These are phyloP conservation scores for Pseudonectria foliicola DNA, from an alignment of 2,329 filamentous ascomycete genomes.

Conservation along the genomic window DNA sequence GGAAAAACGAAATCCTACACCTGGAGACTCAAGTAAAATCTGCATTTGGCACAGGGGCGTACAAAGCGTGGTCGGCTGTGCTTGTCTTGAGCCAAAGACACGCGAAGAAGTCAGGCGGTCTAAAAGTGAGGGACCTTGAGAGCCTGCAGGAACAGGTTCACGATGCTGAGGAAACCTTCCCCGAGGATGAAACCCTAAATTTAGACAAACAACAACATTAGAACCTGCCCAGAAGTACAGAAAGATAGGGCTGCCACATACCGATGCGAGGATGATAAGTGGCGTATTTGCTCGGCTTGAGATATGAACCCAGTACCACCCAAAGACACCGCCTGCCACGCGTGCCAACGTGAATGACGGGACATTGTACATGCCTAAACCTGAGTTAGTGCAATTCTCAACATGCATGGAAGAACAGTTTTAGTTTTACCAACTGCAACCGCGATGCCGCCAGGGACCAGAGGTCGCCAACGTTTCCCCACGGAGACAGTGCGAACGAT, in stretches of 20 bases:
- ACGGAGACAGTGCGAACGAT: slow-evolving; percentile 55
- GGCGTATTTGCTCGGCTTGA: slow-evolving; percentile 56
- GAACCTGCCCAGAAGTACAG: neutral
- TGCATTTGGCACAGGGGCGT: neutral
- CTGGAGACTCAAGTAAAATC: slow-evolving; percentile 41
- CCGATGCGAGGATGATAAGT: slow-evolving; percentile 78
- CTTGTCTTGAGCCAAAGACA: neutral
- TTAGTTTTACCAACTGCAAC: slow-evolving; percentile 68
- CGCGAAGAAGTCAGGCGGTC: slow-evolving; percentile 1
- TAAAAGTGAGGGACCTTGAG: slow-evolving; percentile 66
- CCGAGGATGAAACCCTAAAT: slow-evolving; percentile 76
- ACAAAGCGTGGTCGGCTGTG: no score
- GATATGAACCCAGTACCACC: slow-evolving; percentile 67
- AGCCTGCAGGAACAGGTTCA: slow-evolving; percentile 79
- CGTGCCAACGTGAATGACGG: slow-evolving; percentile 91
- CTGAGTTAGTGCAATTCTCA: slow-evolving; percentile 7
- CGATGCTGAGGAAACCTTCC: slow-evolving; percentile 85
- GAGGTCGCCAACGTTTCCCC: slow-evolving; percentile 59
- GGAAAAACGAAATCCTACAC: slow-evolving; percentile 37
- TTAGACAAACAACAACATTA: slow-evolving; percentile 7
- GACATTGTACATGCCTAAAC: slow-evolving; percentile 89
- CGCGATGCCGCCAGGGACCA: slow-evolving; percentile 86
- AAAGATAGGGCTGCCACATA: slow-evolving; percentile 27
- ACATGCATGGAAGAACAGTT: neutral
- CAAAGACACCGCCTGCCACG: slow-evolving; percentile 66